These are phyloP conservation scores for Cercospora sp. DNA, from an alignment of 2,329 filamentous ascomycete species.

Conservation along the genomic window DNA sequence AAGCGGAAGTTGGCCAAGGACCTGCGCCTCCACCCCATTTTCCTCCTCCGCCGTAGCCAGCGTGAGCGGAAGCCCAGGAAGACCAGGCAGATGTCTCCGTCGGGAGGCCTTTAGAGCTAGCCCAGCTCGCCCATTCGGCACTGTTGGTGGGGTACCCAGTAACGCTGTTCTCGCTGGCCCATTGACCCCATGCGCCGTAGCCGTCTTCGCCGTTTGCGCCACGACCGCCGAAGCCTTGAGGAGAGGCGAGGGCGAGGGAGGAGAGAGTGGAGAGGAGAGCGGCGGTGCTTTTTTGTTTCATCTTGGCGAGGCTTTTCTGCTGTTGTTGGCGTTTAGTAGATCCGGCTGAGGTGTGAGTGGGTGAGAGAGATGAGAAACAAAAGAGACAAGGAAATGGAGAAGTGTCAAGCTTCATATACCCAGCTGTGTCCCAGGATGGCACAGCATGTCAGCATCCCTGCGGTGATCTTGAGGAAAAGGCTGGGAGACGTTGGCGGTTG, in stretches of 20 bases:
- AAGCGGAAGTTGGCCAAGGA: constrained; percentile 19
- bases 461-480: background rate
- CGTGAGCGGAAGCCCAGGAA: constrained; percentile 34
- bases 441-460: background rate
- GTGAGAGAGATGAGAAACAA: background rate
- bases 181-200: constrained; percentile 19
- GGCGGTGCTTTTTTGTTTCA: constrained; percentile 17
- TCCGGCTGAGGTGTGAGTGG: background rate
- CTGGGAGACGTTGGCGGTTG: constrained; percentile 2
- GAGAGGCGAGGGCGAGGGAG: constrained; percentile 21
- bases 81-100: constrained; percentile 33
- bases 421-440: background rate
- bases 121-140: constrained; percentile 29
- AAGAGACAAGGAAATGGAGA: background rate
- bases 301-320: constrained; percentile 2
- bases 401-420: background rate
- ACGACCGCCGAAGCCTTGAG: constrained; percentile 14
- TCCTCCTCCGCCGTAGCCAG: constrained; percentile 11
- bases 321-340: too few relatives aligned
- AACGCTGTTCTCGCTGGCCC: constrained; percentile 23
- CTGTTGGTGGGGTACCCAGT: constrained; percentile 26
- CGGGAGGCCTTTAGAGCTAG: constrained; percentile 27
- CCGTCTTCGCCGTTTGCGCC: constrained; percentile 14
- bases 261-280: constrained; percentile 18
- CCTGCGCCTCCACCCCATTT: constrained; percentile 9